These are phyloP conservation scores for Marasmius oreades DNA, from an alignment of 1,284 basidiomycete genomes.

Conservation along the genomic window DNA sequence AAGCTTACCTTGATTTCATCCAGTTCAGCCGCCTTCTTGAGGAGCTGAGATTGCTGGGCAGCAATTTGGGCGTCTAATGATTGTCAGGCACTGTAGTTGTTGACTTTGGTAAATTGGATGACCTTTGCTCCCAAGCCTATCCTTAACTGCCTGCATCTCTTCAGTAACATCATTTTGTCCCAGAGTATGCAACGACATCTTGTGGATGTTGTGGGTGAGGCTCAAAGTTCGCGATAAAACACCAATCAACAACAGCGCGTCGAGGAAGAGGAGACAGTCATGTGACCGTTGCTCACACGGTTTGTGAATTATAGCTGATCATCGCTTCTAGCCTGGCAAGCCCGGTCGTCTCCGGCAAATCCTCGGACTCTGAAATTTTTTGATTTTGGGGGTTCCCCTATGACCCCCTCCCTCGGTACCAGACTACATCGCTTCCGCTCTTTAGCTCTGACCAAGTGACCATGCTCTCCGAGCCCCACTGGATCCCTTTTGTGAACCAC, in stretches of 20 bases:
- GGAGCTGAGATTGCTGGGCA: slow-evolving; percentile 50
- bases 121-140: slow-evolving; percentile 64
- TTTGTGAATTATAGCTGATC: no score
- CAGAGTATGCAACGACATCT: slow-evolving; percentile 56
- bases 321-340: no score
- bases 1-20: slow-evolving; percentile 49
- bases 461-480: no score
- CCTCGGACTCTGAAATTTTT: no score
- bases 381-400: no score
- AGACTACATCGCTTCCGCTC: no score
- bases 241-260: not conserved
- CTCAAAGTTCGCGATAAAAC: not conserved
- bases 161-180: slow-evolving; percentile 60
- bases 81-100: slow-evolving; percentile 6
- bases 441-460: no score
- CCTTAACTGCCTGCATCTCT: slow-evolving; percentile 53
- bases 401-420: no score
- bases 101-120: slow-evolving; percentile 6
- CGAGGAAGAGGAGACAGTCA: not conserved
- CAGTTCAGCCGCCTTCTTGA: slow-evolving; percentile 51
- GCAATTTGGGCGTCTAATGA: slow-evolving; percentile 54
- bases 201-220: not conserved
- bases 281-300: not conserved
- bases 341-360: no score
- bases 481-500: no score